Base-by-base conservation (phyloP, 2,329 filamentous ascomycete genomes). In the Penicillium sp. region DNA sequence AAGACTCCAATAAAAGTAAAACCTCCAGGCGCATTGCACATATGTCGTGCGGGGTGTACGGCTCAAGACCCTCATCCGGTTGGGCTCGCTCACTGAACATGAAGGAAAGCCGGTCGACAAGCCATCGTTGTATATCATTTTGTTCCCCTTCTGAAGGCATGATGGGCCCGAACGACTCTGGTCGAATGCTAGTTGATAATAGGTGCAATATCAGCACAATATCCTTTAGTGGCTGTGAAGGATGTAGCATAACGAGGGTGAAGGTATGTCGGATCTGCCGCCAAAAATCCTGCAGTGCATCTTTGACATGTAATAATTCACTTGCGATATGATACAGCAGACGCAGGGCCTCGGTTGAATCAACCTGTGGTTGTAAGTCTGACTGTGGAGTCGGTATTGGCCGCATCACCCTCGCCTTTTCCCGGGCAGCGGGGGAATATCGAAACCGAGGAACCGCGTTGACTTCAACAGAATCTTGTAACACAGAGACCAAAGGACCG, bases 201-300 rank as follows among this genome's bases (percentile, higher is more conserved):
- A 87, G 77, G 31, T 79, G 78, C 16, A 88, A 69, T 55, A 82
- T 81, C 19, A 85, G 69, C 3, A 76, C 76, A 47, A 88, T 83
- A 46, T 87, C 82, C 7, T 74, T 67, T n/a, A 85, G 72, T 7
- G 81, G 82, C 57, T 87, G 85, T 42, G 81, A 80, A 59, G 80
- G 80, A 62, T 83, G 82, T 5, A 88, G 73, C 70, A 86, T 82
- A 68, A 86, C 78, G 31, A 87, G 70, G n/a, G 83, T 77, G 64
- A 85, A 85, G 33, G 82, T 80, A 54, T 80, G 81, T 13, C 81
- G 78, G 56, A 88, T 81, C n/a, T 73, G 69, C 31, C 75, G 73
- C 86, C 86, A 88, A 63, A 88, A 83, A 13, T 67, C 72, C 19
- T 73, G 68, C 23, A 77, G 69, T 2, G 79, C 75, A 2, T 73